Percentiles rank a stretch among this genome's conserved stretches.
Evolutionary conservation across 176 grass and related monocot species (phyloP).

Genomic region (Tillandsia leiboldiana): DNA sequence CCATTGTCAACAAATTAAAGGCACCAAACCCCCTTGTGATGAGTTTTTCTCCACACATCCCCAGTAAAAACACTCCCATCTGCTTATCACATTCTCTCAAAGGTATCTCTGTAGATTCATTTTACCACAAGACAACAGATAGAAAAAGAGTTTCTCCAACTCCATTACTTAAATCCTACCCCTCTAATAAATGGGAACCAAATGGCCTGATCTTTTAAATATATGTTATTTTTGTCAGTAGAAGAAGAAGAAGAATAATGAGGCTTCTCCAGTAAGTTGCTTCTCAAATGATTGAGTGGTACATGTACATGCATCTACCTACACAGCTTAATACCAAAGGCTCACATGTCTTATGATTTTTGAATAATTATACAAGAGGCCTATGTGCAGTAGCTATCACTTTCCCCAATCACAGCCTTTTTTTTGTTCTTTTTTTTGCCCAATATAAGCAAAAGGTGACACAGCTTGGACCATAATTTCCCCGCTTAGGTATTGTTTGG

Average conservation of each 20-base stretch:
- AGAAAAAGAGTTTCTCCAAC: slow-evolving; percentile 7
- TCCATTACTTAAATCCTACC: neutral
- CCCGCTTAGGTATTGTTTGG: neutral
- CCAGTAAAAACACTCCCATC: no score
- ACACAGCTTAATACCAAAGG: neutral
- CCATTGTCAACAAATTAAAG: no score
- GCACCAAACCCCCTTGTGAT: no score
- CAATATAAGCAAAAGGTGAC: neutral
- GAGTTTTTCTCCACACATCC: no score
- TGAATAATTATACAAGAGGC: neutral
- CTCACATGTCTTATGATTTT: neutral
- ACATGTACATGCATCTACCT: no score
- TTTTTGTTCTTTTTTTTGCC: neutral
- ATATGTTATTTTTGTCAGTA: neutral
- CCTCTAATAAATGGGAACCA: no score
- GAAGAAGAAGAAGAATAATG: neutral
- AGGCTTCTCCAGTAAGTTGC: neutral
- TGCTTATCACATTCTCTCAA: no score
- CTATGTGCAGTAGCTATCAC: neutral
- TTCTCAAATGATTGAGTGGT: slow-evolving; percentile 4
- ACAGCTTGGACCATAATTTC: neutral
- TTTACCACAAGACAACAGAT: neutral
- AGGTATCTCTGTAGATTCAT: neutral
- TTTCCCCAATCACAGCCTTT: slow-evolving; percentile 8
- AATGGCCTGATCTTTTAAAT: neutral